A percentile compares a stretch with the other conserved stretches of the same genome.
phyloP scores from a whole-genome alignment of 257 asterid genomes.

The Eucommia ulmoides region DNA sequence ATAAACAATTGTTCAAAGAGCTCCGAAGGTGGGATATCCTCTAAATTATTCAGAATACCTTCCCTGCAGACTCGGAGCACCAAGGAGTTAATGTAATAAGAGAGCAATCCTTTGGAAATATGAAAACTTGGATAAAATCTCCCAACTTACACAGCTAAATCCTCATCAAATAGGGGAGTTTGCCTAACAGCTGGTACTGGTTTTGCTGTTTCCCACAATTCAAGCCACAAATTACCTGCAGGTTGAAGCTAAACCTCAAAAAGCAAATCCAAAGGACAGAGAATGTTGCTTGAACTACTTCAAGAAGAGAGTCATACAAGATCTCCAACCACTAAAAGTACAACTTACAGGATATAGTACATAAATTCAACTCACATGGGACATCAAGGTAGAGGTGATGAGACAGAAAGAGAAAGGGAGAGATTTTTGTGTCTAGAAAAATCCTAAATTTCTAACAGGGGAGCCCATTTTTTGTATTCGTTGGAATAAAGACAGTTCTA shows the following conservation, averaged over 20 bases:
- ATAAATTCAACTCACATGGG: too few relatives aligned
- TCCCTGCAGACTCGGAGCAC: conserved; percentile 38
- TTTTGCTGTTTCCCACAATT: conserved; percentile 95
- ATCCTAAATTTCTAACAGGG: neutral
- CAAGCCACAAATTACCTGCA: conserved; percentile 95
- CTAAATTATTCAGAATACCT: conserved; percentile 63
- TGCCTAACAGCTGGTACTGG: conserved; percentile 88
- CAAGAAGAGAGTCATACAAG: too few relatives aligned
- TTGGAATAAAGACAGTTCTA: neutral
- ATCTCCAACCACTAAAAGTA: too few relatives aligned
- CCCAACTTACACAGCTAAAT: conserved; percentile 86
- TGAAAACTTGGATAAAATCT: too few relatives aligned
- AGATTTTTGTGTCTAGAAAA: neutral
- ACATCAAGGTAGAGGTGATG: too few relatives aligned
- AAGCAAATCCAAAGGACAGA: neutral
- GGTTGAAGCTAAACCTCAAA: conserved; percentile 12
- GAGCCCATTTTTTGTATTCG: too few relatives aligned
- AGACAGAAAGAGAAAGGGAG: neutral
- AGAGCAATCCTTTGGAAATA: conserved; percentile 9
- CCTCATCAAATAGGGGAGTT: conserved; percentile 92
- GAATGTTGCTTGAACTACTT: too few relatives aligned
- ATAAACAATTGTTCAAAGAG: conserved; percentile 82
- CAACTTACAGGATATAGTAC: too few relatives aligned
- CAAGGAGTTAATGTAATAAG: conserved; percentile 3
- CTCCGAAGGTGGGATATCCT: conserved; percentile 57